Conservation (phyloP, 805 yeast genomes). For the Yamadazyma endophytica region DNA sequence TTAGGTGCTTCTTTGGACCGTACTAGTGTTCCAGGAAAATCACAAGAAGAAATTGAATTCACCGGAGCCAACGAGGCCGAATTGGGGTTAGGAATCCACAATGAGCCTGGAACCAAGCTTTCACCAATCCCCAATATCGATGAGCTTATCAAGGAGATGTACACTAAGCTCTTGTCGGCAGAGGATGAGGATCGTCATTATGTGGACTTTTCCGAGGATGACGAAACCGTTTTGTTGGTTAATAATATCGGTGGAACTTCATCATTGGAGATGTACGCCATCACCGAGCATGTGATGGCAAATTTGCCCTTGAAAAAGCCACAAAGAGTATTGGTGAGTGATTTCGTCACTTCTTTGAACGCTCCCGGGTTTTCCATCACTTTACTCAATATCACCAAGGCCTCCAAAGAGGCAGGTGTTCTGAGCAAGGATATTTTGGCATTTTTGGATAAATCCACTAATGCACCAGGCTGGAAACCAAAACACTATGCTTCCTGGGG, state of each 20-base stretch:
- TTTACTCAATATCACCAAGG: conserved; percentile 60
- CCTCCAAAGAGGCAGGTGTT: conserved; percentile 24
- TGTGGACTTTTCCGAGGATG: conserved; percentile 61
- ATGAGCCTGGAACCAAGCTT: conserved; percentile 76
- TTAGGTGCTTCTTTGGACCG: conserved; percentile 88
- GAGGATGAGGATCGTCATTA: conserved; percentile 76
- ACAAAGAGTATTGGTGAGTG: conserved; percentile 64
- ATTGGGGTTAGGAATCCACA: conserved; percentile 93
- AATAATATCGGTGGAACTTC: conserved; percentile 93
- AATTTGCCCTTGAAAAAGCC: conserved; percentile 61
- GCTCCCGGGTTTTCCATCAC: conserved; percentile 92
- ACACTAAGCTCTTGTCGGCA: conserved; percentile 56
- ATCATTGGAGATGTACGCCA: conserved; percentile 69
- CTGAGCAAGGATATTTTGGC: conserved; percentile 31
- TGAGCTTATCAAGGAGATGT: conserved; percentile 51
- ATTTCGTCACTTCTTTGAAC: conserved; percentile 83
- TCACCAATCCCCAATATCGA: conserved; percentile 70
- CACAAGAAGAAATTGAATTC: conserved; percentile 34
- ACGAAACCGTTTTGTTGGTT: conserved; percentile 65
- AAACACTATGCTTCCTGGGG: conserved; percentile 31
- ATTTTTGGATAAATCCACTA: conserved; percentile 65
- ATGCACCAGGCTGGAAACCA: conserved; percentile 81
- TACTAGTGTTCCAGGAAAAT: conserved; percentile 82
- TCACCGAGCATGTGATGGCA: conserved; percentile 56
- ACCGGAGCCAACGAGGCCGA: conserved; percentile 68